Conservation (phyloP, 176 grass and related monocot genomes). For the Thinopyrum elongatum region DNA sequence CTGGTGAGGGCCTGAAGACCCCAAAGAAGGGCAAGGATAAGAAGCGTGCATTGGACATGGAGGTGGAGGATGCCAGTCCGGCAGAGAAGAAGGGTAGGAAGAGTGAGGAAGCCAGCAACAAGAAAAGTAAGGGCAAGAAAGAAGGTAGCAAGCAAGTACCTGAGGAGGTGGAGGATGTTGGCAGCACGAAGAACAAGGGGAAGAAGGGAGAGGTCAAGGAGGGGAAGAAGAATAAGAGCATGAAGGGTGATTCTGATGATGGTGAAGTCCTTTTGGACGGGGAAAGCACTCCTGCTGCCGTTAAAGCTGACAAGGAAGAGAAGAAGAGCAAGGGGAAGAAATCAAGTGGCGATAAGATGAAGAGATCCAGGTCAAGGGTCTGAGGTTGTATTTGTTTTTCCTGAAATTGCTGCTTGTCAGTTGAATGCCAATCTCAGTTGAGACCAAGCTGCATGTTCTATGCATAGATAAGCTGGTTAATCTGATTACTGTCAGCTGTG, state of each 20-base stretch:
- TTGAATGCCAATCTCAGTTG: too few relatives aligned
- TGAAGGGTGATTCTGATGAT: constrained; percentile 14
- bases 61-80: constrained; percentile 2
- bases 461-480: too few relatives aligned
- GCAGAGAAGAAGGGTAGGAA: constrained; percentile 29
- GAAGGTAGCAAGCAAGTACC: background rate
- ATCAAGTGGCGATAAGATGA: constrained; percentile 19
- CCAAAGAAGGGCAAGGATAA: constrained; percentile 22
- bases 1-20: background rate
- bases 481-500: too few relatives aligned
- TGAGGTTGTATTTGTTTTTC: too few relatives aligned
- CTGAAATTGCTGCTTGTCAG: too few relatives aligned
- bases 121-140: constrained; percentile 8
- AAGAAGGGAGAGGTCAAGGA: background rate
- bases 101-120: constrained; percentile 13
- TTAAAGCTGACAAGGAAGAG: background rate
- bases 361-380: background rate
- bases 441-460: too few relatives aligned
- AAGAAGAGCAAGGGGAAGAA: constrained; percentile 38
- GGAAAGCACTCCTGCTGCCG: background rate
- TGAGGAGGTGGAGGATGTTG: background rate
- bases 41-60: constrained; percentile 18
- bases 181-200: constrained; percentile 1
- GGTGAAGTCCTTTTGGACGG: background rate
- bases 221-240: constrained; percentile 18